Conservation (phyloP, 78 protist species). For the Reticulomyxa filosa region DNA sequence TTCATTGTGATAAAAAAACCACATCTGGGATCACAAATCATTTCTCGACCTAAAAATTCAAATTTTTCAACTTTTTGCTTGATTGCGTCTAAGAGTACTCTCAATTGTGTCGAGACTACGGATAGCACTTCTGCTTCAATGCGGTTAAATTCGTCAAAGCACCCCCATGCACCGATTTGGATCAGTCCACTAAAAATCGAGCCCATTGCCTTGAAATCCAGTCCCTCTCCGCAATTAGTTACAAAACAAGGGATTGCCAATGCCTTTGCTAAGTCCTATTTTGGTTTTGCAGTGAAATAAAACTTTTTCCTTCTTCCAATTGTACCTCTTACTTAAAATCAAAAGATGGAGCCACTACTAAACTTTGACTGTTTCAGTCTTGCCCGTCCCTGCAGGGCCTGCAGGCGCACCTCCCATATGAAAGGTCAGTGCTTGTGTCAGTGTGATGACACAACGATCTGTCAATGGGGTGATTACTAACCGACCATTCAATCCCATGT, state of each 20-base stretch:
- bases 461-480: slow-evolving; percentile 81
- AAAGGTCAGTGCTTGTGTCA: slow-evolving; percentile 54
- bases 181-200: slow-evolving; percentile 39
- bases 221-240: slow-evolving; percentile 66
- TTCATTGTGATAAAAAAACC: slow-evolving; percentile 60
- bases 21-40: slow-evolving; percentile 14
- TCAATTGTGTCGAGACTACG: slow-evolving; percentile 55
- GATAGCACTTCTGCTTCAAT: slow-evolving; percentile 56
- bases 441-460: slow-evolving; percentile 49
- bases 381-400: slow-evolving; percentile 91
- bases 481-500: slow-evolving; percentile 64
- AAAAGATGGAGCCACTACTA: too few species aligned
- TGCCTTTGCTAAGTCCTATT: slow-evolving; percentile 71
- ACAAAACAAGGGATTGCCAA: slow-evolving; percentile 47
- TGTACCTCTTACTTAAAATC: too few species aligned
- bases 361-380: slow-evolving; percentile 82
- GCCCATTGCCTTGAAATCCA: slow-evolving; percentile 61
- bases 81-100: slow-evolving; percentile 40
- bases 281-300: too few species aligned
- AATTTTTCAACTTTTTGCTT: slow-evolving; percentile 1
- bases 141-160: slow-evolving; percentile 85
- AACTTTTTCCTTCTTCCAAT: too few species aligned
- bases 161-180: slow-evolving; percentile 81
- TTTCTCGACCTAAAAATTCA: slow-evolving; percentile 29
- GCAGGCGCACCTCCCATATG: slow-evolving; percentile 70